Evolutionary conservation across 1,139 yeast species (phyloP).

Genomic region (Debaryomycetaceae sp.): DNA sequence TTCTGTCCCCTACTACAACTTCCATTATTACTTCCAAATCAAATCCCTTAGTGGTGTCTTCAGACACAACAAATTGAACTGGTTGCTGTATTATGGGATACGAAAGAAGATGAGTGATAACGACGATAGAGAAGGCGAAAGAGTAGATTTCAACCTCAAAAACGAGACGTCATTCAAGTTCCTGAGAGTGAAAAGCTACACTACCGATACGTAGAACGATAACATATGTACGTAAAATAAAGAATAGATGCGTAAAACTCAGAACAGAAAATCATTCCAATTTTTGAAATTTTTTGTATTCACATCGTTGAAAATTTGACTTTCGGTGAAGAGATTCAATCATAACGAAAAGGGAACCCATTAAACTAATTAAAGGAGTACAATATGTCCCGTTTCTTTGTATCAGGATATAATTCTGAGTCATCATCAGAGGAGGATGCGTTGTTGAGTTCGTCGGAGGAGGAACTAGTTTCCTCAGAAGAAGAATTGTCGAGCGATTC

Average conservation of each 20-base stretch:
- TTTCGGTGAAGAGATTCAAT: slow-evolving; percentile 1
- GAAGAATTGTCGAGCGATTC: slow-evolving; percentile 43
- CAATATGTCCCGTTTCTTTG: slow-evolving; percentile 74
- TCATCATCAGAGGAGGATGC: slow-evolving; percentile 78
- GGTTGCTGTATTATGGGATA: slow-evolving; percentile 60
- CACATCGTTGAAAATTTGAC: slow-evolving; percentile 12
- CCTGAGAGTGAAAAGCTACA: slow-evolving; percentile 55
- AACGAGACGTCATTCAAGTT: slow-evolving; percentile 79
- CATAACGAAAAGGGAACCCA: slow-evolving; percentile 4
- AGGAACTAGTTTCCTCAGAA: slow-evolving; percentile 51
- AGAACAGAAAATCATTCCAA: slow-evolving; percentile 3
- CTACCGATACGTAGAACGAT: slow-evolving; percentile 10
- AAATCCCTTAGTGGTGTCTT: slow-evolving; percentile 50
- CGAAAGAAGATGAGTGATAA: slow-evolving; percentile 37
- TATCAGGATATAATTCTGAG: slow-evolving; percentile 57
- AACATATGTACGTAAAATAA: slow-evolving; percentile 5
- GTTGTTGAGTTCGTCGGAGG: slow-evolving; percentile 66
- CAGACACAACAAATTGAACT: slow-evolving; percentile 62
- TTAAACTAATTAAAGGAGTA: slow-evolving; percentile 4
- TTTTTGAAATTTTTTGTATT: slow-evolving; percentile 8
- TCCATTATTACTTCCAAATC: slow-evolving; percentile 60
- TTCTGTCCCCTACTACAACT: slow-evolving; percentile 57
- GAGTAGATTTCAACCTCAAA: slow-evolving; percentile 51
- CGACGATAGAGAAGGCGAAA: slow-evolving; percentile 48
- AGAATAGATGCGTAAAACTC: slow-evolving; percentile 5